Percentiles rank a stretch among this genome's conserved stretches.
phyloP scores from a whole-genome alignment of 2,329 filamentous ascomycete genomes.

The Blastomyces percursus region DNA sequence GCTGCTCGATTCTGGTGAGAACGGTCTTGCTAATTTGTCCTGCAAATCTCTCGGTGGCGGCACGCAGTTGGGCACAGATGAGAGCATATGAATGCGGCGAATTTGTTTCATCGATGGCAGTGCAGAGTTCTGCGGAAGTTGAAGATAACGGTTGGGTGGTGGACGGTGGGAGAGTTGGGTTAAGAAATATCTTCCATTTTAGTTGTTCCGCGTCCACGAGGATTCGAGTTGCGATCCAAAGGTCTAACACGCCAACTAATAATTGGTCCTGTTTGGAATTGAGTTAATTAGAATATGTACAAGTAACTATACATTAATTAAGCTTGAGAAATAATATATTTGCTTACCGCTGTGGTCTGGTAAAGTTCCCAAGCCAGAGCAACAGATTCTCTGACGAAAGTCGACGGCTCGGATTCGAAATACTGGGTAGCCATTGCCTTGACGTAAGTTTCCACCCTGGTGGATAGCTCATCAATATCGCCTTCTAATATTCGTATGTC shows the following conservation, averaged over 20 bases:
- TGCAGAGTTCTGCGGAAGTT: conserved; percentile 30
- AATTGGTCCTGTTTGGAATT: conserved; percentile 31
- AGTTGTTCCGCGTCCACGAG: conserved; percentile 40
- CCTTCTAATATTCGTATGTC: conserved; percentile 41
- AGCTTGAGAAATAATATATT: background rate
- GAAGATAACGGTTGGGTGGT: conserved; percentile 29
- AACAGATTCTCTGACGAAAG: conserved; percentile 43
- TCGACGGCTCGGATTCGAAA: conserved; percentile 39
- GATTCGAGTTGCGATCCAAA: conserved; percentile 47
- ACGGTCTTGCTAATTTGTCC: conserved; percentile 42
- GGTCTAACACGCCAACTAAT: conserved; percentile 42
- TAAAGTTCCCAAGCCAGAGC: conserved; percentile 29
- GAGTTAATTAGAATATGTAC: background rate
- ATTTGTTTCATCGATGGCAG: conserved; percentile 30
- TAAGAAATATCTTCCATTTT: conserved; percentile 41
- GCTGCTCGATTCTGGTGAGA: conserved; percentile 50
- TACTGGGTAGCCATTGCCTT: conserved; percentile 39
- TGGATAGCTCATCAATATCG: conserved; percentile 40
- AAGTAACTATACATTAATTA: background rate
- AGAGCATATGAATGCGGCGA: conserved; percentile 39
- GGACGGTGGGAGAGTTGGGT: conserved; percentile 31
- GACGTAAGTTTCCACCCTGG: conserved; percentile 45
- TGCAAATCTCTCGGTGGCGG: conserved; percentile 45
- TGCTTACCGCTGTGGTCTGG: conserved; percentile 29
- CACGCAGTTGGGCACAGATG: conserved; percentile 44